These are phyloP conservation scores for Alloteropsis semialata DNA, from an alignment of 176 grass and related monocot genomes.

Conservation along the genomic window DNA sequence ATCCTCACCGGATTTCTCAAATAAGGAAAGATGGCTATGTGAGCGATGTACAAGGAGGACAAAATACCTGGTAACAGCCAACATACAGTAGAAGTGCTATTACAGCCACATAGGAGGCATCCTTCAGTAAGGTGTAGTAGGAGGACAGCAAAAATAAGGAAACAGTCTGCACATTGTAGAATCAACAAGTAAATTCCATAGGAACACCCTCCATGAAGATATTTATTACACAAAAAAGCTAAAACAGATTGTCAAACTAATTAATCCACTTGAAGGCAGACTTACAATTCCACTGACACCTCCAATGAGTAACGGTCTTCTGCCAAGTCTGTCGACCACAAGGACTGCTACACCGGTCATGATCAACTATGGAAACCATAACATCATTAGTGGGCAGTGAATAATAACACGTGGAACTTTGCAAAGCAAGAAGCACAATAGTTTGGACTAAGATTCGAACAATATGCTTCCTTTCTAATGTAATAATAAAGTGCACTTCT, in stretches of 20 bases:
- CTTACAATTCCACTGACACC: constrained; percentile 97
- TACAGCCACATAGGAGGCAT: constrained; percentile 68
- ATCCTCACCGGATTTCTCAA: constrained; percentile 6
- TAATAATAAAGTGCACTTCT: not conserved
- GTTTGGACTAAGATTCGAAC: not conserved
- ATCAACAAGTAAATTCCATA: not conserved
- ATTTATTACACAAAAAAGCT: not conserved
- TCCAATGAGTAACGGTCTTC: constrained; percentile 92
- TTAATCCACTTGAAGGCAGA: constrained; percentile 23
- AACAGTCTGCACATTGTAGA: constrained; percentile 54
- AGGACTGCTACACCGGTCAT: constrained; percentile 87
- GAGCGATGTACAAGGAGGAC: not conserved
- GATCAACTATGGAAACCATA: constrained; percentile 64
- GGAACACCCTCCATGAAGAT: not conserved
- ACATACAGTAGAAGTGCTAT: constrained; percentile 92
- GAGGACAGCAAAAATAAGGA: constrained; percentile 83
- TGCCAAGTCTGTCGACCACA: constrained; percentile 79
- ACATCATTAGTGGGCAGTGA: not conserved
- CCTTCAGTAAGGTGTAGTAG: constrained; percentile 72
- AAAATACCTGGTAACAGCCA: constrained; percentile 88
- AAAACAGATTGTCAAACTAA: not conserved
- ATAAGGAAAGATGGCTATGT: not conserved
- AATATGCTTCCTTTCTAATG: not conserved
- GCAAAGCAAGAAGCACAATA: not conserved
- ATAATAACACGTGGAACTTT: not conserved